These are phyloP conservation scores for Hypomyces perniciosus DNA, from an alignment of 2,329 filamentous ascomycete genomes.

Conservation along the genomic window DNA sequence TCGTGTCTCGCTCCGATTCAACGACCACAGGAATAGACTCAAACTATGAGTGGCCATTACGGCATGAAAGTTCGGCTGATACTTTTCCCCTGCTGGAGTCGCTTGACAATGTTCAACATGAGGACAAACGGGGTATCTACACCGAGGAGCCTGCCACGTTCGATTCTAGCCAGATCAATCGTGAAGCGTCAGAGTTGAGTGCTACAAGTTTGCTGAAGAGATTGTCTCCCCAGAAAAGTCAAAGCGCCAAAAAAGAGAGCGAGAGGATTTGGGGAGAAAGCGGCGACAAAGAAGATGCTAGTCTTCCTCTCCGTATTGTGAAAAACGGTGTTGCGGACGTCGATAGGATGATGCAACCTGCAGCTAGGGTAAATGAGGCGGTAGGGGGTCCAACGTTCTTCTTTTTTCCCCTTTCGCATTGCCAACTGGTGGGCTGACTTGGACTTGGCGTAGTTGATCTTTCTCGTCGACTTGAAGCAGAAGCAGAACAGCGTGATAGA, in stretches of 20 bases:
- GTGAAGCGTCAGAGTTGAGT: too few species aligned
- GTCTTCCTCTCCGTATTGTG: neutral
- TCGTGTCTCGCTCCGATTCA: too few species aligned
- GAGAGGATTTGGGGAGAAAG: neutral
- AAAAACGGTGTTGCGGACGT: neutral
- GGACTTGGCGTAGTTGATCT: neutral
- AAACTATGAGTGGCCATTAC: neutral
- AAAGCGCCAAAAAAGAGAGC: neutral
- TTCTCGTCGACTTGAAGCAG: neutral
- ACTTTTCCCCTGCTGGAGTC: too few species aligned
- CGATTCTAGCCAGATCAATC: too few species aligned
- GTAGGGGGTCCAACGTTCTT: neutral
- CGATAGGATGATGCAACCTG: neutral
- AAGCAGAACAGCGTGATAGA: too few species aligned
- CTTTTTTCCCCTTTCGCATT: too few species aligned
- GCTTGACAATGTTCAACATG: too few species aligned
- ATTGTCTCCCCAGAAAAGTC: neutral
- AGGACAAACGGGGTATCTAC: too few species aligned
- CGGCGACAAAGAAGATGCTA: neutral
- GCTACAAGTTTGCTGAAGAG: neutral
- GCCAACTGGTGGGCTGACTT: too few species aligned
- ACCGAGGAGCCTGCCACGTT: too few species aligned
- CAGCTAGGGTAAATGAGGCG: neutral
- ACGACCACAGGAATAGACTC: neutral
- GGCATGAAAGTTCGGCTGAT: too few species aligned